Base-by-base conservation (phyloP, 2,329 filamentous ascomycete genomes). In the Hypoxylon sp. region DNA sequence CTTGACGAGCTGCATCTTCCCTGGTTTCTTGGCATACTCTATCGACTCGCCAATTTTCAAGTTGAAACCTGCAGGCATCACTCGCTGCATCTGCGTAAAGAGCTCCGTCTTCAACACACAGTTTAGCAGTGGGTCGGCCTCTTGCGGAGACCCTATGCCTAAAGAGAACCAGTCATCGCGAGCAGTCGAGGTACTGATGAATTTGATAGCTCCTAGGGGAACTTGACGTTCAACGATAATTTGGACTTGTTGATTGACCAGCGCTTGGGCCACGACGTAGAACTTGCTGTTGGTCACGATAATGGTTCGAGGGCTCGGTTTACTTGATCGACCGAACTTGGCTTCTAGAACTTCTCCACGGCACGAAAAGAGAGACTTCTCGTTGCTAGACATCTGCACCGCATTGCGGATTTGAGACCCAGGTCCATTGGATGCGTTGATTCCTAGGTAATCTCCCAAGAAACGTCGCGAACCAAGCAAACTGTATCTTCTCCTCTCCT, bases 121-220 rank as follows among this genome's bases (percentile, higher is more conserved):
- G 79, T 90, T 97, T 73, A 99, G 79, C 20, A 99, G 84, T n/a
- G 95, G 93, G 77, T 99, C 95, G 0, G 95, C 85, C 76, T 98
- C 94, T 74, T 97, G 93, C 7, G 90, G 89, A 30, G 94, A 94
- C n/a, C 92, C 93, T 46, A 96, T 85, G 2, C 94, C 92, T 34
- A 99, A 83, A 1, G 94, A 93, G 78, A 99, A 97, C 95, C 95
- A 99, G 78, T 99, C 95, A 72, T 99, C 95, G 68, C 92, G 92
- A 64, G 91, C 81, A 15, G 86, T 92, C 2, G 94, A 97, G 4
- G 87, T 83, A 72, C 92, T 88, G 69, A 99, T 83, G 73, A 90
- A 95, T 78, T 96, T 97, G 82, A 99, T 94, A 8, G 93, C 87
- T 2, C 93, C 92, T 17, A 98, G 80, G 0, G 93, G 89, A 64